A percentile compares a stretch with the other conserved stretches of the same genome.
Conservation (phyloP, 164 flowering plant species). For the grape (Vitis vinifera) region ASM3070453v1 NC_081816.1:21012501-21013000, state of each 20-base stretch:
- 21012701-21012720: not conserved
- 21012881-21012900: slow-evolving; percentile 7
- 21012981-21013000: no score
- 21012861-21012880: not conserved
- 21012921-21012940: not conserved
- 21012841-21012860: not conserved
- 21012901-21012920: slow-evolving; percentile 2
- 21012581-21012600: not conserved
- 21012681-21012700: not conserved
- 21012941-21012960: no score
- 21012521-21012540: not conserved
- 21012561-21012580: not conserved
- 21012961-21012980: no score
- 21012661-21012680: not conserved
- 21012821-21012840: not conserved
- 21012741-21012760: slow-evolving; percentile 7
- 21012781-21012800: no score
- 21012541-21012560: slow-evolving; percentile 2
- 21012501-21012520: no score
- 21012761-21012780: not conserved
- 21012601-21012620: not conserved
- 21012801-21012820: not conserved
- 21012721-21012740: not conserved
- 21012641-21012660: not conserved
- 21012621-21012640: not conserved